These are phyloP conservation scores for Cercospora beticola DNA, from an alignment of 2,329 filamentous ascomycete genomes.

Conservation along the genomic window DNA sequence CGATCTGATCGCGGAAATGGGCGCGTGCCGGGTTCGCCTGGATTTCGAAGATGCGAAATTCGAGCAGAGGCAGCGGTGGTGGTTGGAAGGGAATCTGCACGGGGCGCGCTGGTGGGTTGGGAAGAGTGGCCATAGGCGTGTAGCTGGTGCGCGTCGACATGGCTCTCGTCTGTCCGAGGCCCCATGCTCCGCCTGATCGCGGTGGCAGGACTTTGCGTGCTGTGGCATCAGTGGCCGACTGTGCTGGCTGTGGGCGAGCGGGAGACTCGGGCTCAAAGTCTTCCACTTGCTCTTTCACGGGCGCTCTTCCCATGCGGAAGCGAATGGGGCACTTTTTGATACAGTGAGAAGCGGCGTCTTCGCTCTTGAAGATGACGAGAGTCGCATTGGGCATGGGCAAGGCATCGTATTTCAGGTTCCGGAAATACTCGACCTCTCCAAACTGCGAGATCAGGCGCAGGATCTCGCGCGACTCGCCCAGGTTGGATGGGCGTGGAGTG, in stretches of 20 bases:
- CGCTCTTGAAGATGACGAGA: constrained; percentile 49
- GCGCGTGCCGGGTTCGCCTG: constrained; percentile 41
- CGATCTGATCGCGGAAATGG: constrained; percentile 45
- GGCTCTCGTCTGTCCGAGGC: constrained; percentile 18
- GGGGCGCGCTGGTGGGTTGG: constrained; percentile 14
- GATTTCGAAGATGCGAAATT: constrained; percentile 43
- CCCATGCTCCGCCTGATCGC: constrained; percentile 13
- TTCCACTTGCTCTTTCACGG: constrained; percentile 17
- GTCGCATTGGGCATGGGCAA: constrained; percentile 43
- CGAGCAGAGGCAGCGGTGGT: constrained; percentile 17
- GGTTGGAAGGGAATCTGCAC: constrained; percentile 21
- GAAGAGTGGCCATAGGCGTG: constrained; percentile 10
- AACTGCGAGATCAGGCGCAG: constrained; percentile 50
- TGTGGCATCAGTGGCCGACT: constrained; percentile 2
- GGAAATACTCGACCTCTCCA: constrained; percentile 51
- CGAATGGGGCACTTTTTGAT: constrained; percentile 48
- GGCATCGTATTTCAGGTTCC: constrained; percentile 50
- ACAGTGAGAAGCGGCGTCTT: constrained; percentile 43
- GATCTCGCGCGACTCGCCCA: constrained; percentile 52
- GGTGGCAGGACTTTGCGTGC: not conserved
- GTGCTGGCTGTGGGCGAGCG: not conserved
- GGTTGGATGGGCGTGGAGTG: constrained; percentile 47
- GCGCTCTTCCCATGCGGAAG: constrained; percentile 43
- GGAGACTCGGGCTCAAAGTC: not conserved
- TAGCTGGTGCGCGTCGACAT: constrained; percentile 22